Evolutionary conservation across 306 rosid genomes (phyloP).

Genomic region (Prunus mongolica): DNA sequence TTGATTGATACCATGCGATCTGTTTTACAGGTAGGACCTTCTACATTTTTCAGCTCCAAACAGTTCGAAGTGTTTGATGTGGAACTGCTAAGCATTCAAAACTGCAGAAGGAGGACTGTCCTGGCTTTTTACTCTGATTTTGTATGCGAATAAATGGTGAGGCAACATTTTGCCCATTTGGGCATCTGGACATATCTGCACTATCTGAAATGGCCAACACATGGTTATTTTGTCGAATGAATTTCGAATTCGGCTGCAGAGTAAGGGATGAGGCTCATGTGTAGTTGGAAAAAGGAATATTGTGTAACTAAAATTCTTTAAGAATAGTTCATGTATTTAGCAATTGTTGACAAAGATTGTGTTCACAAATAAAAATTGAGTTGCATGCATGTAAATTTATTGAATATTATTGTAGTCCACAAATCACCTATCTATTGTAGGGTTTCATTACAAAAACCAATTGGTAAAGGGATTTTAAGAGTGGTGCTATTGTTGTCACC

Average conservation of each 20-base stretch:
- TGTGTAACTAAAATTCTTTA: not conserved
- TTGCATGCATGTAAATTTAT: not conserved
- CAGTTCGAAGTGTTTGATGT: slow-evolving; percentile 97
- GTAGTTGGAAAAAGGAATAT: not conserved
- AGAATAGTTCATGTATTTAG: not conserved
- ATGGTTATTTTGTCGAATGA: not conserved
- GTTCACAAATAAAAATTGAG: not conserved
- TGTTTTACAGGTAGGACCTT: slow-evolving; percentile 84
- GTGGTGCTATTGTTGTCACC: too few relatives aligned
- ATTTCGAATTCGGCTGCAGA: not conserved
- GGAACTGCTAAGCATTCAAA: slow-evolving; percentile 71
- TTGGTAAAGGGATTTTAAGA: too few relatives aligned
- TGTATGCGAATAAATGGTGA: slow-evolving; percentile 46
- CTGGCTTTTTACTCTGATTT: slow-evolving; percentile 82
- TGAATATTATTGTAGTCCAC: not conserved
- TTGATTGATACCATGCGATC: slow-evolving; percentile 11
- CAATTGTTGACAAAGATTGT: not conserved
- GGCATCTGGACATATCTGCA: not conserved
- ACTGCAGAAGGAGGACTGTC: slow-evolving; percentile 78
- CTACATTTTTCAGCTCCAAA: slow-evolving; percentile 93
- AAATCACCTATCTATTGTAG: not conserved
- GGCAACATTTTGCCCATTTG: not conserved
- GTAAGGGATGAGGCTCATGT: not conserved
- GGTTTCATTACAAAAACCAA: not conserved
- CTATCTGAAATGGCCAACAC: not conserved